phyloP scores from a whole-genome alignment of 2,329 filamentous ascomycete species.

The Xylariales sp. region DNA sequence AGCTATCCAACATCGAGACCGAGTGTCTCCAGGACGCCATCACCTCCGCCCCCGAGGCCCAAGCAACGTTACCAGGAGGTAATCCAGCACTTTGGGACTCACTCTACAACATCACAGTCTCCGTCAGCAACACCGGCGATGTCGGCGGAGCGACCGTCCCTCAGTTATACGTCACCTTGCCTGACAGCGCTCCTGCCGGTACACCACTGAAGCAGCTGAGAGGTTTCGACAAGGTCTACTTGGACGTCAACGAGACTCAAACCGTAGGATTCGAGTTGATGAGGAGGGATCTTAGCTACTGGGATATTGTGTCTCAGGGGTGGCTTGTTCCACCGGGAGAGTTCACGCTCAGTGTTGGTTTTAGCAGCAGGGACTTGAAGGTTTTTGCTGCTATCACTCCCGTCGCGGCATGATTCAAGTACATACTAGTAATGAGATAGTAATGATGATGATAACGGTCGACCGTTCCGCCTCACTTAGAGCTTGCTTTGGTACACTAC shows the following conservation, averaged over 20 bases:
- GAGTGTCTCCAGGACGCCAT: constrained; percentile 4
- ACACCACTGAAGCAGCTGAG: constrained; percentile 67
- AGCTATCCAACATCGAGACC: constrained; percentile 29
- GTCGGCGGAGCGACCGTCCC: constrained; percentile 64
- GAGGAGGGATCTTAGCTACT: constrained; percentile 79
- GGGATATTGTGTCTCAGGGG: constrained; percentile 72
- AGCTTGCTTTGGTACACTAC: no score
- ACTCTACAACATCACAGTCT: constrained; percentile 60
- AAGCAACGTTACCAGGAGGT: constrained; percentile 51
- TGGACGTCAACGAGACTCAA: constrained; percentile 61
- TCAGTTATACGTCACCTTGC: constrained; percentile 46
- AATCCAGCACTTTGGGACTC: constrained; percentile 64
- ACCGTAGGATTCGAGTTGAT: constrained; percentile 67
- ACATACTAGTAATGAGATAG: background rate
- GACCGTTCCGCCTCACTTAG: background rate
- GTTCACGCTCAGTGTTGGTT: constrained; percentile 15
- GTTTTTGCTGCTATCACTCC: constrained; percentile 9
- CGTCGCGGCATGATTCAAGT: constrained; percentile 8
- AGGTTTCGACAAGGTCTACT: constrained; percentile 72
- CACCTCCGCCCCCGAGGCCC: constrained; percentile 3
- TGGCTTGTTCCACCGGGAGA: constrained; percentile 46
- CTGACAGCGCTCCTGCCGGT: constrained; percentile 2
- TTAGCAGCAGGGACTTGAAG: constrained; percentile 16
- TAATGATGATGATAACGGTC: constrained; percentile 8
- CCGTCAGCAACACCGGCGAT: constrained; percentile 65